These are phyloP conservation scores for Sclerospora graminicola DNA, from an alignment of 352 stramenopile species.

Conservation along the genomic window DNA sequence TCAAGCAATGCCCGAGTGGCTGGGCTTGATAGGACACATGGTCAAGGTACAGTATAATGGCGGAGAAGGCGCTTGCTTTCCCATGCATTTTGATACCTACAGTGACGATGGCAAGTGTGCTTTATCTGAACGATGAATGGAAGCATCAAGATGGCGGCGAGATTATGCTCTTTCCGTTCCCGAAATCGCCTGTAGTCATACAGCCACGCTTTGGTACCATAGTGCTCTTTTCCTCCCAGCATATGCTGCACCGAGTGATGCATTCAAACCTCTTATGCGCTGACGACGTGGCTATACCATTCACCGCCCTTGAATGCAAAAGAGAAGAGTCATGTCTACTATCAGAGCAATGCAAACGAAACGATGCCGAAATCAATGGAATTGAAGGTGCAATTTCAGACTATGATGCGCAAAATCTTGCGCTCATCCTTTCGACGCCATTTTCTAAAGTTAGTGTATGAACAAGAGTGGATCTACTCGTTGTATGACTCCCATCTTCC, in stretches of 20 bases:
- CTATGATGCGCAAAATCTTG: conserved; percentile 44
- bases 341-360: too few relatives aligned
- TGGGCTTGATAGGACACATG: conserved; percentile 41
- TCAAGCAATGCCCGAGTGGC: conserved; percentile 25
- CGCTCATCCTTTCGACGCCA: conserved; percentile 52
- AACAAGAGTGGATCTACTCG: conserved; percentile 45
- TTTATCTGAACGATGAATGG: conserved; percentile 83
- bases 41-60: conserved; percentile 79
- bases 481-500: conserved; percentile 45
- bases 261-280: conserved; percentile 32
- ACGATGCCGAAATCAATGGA: too few relatives aligned
- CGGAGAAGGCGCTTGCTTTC: conserved; percentile 71
- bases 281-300: conserved; percentile 78
- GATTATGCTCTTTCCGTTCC: conserved; percentile 77
- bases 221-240: conserved; percentile 70
- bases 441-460: conserved; percentile 43
- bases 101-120: conserved; percentile 75
- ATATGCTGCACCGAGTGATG: conserved; percentile 74
- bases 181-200: conserved; percentile 25
- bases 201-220: conserved; percentile 46
- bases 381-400: conserved; percentile 5
- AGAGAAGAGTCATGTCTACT: too few relatives aligned
- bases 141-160: conserved; percentile 59
- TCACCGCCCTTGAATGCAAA: too few relatives aligned
- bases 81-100: conserved; percentile 71